These are phyloP conservation scores for Penicillium digitatum DNA, from an alignment of 2,329 filamentous ascomycete species.

Conservation along the genomic window DNA sequence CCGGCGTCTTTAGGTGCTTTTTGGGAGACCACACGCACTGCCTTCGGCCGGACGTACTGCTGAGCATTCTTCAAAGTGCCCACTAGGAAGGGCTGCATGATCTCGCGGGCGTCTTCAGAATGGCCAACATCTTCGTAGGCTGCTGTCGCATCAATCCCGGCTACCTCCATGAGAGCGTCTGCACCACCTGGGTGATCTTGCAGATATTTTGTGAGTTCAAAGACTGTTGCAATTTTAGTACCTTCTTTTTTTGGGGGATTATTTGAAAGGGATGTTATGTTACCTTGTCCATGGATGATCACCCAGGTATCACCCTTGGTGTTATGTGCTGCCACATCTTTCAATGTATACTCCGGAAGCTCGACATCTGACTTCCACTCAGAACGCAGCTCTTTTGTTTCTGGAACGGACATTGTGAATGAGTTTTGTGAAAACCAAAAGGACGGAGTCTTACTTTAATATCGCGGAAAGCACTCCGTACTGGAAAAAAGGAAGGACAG, in stretches of 20 bases:
- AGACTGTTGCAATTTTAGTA: conserved; percentile 43
- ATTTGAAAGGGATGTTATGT: background rate
- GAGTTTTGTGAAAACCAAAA: background rate
- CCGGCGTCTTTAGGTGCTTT: conserved; percentile 3
- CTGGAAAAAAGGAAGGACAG: background rate
- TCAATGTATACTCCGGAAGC: conserved; percentile 23
- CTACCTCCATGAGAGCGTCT: conserved; percentile 41
- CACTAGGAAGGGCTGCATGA: conserved; percentile 37
- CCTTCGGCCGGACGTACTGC: conserved; percentile 15
- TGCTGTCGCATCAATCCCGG: conserved; percentile 42
- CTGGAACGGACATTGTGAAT: conserved; percentile 9
- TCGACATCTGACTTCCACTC: conserved; percentile 15
- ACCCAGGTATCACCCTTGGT: conserved; percentile 52
- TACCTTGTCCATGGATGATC: conserved; percentile 55
- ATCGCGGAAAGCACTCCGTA: background rate
- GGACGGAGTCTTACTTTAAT: background rate
- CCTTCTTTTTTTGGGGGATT: too few relatives aligned
- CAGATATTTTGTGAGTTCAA: conserved; percentile 56
- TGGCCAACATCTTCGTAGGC: conserved; percentile 47
- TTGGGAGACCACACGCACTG: conserved; percentile 21
- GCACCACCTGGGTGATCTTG: conserved; percentile 54
- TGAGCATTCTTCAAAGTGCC: conserved; percentile 33
- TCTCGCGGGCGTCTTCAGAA: conserved; percentile 45
- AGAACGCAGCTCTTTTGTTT: conserved; percentile 14
- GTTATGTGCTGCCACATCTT: conserved; percentile 49